These are phyloP conservation scores for Ascosphaera pollenicola DNA, from an alignment of 2,329 filamentous ascomycete genomes.

Conservation along the genomic window DNA sequence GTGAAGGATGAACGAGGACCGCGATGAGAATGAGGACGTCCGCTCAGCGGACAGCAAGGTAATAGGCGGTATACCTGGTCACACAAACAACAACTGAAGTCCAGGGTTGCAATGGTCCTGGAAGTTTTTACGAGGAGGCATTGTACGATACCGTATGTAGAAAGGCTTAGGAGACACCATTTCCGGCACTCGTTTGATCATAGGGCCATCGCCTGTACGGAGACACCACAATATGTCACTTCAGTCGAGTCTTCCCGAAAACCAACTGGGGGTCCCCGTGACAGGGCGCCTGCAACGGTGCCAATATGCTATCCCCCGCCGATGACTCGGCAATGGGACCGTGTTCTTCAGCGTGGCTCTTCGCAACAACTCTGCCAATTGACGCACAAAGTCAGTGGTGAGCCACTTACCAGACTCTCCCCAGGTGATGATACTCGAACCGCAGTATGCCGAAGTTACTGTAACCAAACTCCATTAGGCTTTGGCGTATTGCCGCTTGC, in stretches of 20 bases:
- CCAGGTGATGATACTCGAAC: background rate
- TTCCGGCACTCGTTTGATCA: background rate
- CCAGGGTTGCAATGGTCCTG: background rate
- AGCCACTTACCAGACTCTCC: background rate
- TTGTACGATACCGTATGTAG: background rate
- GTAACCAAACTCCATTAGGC: background rate
- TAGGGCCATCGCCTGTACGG: too few species aligned
- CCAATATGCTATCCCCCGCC: background rate
- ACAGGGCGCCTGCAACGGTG: background rate
- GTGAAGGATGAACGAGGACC: background rate
- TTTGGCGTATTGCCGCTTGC: background rate
- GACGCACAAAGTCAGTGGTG: background rate
- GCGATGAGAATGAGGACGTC: background rate
- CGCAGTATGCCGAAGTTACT: background rate
- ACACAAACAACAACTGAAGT: background rate
- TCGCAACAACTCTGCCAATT: background rate
- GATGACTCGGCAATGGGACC: background rate
- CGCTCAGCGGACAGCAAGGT: background rate
- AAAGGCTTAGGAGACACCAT: background rate
- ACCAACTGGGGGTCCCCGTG: background rate
- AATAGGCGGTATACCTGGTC: background rate
- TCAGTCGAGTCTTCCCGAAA: background rate
- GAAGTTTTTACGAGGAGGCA: background rate
- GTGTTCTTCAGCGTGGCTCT: background rate
- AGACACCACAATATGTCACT: background rate